phyloP scores from a whole-genome alignment of 2,329 filamentous ascomycete genomes.

The Fusarium sp. region DNA sequence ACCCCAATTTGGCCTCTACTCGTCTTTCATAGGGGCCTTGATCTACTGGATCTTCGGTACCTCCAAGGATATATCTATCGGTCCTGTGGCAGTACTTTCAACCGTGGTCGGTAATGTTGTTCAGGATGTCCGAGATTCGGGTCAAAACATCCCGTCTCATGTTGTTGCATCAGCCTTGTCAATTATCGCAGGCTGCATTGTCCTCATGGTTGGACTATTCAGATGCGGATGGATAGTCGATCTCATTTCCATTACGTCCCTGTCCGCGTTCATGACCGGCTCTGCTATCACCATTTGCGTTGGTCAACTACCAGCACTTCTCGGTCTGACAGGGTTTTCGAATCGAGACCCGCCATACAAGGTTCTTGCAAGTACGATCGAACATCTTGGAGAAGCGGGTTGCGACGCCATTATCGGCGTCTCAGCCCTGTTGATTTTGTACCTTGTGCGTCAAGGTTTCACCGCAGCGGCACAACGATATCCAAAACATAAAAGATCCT shows the following conservation, averaged over 20 bases:
- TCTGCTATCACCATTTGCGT: constrained; percentile 89
- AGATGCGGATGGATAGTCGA: constrained; percentile 92
- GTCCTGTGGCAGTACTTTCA: constrained; percentile 95
- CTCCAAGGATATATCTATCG: constrained; percentile 98
- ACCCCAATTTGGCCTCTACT: constrained; percentile 83
- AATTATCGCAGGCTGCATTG: constrained; percentile 81
- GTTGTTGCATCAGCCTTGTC: constrained; percentile 83
- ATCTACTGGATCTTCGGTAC: constrained; percentile 99
- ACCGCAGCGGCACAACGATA: constrained; percentile 75
- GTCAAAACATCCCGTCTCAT: constrained; percentile 71
- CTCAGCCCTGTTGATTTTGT: constrained; percentile 83
- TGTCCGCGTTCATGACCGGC: constrained; percentile 97
- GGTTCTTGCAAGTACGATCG: constrained; percentile 86
- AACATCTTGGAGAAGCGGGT: constrained; percentile 73
- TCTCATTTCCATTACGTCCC: constrained; percentile 88
- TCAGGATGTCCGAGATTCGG: constrained; percentile 66
- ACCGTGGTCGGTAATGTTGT: constrained; percentile 89
- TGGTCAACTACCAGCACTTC: constrained; percentile 84
- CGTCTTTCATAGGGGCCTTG: constrained; percentile 94
- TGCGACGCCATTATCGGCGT: constrained; percentile 91
- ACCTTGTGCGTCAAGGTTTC: constrained; percentile 77
- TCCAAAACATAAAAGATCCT: constrained; percentile 76
- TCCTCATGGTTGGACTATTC: constrained; percentile 81
- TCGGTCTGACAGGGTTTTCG: constrained; percentile 82
- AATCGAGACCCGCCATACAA: constrained; percentile 83